phyloP scores from a whole-genome alignment of 495 filamentous ascomycete genomes.

The Penicillium longicatenatum region DNA sequence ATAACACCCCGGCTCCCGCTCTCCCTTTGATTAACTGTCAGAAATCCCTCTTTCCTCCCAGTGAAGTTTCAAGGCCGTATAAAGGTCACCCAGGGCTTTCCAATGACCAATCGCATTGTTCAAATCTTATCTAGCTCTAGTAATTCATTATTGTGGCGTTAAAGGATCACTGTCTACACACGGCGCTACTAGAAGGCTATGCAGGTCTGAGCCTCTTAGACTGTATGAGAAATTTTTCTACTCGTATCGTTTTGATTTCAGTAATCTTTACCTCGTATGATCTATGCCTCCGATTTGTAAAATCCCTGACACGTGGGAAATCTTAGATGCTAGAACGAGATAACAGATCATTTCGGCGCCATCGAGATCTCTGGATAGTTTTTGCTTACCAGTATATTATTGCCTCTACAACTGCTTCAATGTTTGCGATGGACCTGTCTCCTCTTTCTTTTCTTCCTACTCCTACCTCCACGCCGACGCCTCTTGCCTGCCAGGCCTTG shows the following conservation, averaged over 20 bases:
- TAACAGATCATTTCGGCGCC: neutral
- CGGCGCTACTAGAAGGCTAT: neutral
- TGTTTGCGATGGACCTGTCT: neutral
- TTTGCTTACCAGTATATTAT: neutral
- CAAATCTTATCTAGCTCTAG: neutral
- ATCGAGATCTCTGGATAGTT: too few relatives aligned
- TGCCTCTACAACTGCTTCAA: neutral
- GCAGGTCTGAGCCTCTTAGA: neutral
- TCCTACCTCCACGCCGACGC: neutral
- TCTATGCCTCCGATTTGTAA: neutral
- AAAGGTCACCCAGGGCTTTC: neutral
- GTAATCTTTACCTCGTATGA: slow-evolving; percentile 1
- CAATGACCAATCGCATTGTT: neutral
- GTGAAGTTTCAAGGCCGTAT: neutral
- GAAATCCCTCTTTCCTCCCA: neutral
- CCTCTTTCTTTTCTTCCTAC: neutral
- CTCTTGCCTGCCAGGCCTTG: neutral
- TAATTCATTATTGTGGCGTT: neutral
- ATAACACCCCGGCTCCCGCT: neutral
- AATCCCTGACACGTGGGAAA: neutral
- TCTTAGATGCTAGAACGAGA: neutral
- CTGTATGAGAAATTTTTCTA: slow-evolving; percentile 9
- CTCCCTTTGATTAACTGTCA: neutral
- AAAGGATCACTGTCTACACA: neutral
- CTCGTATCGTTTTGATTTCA: slow-evolving; percentile 6